Base-by-base conservation (phyloP, 1,284 basidiomycete species). In the Tylopilus orsonianus region DNA sequence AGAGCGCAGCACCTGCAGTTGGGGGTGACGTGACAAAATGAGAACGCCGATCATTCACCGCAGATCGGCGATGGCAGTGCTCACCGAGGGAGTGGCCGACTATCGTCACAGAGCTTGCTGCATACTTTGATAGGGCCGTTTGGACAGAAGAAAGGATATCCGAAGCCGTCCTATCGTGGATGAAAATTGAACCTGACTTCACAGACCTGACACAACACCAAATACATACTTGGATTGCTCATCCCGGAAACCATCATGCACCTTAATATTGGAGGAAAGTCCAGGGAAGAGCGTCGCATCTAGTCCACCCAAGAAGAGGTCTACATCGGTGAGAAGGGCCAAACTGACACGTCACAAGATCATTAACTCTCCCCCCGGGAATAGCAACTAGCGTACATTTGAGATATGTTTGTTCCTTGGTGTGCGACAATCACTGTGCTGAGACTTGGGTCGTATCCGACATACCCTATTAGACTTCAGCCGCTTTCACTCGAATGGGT, bases 261-360 rank as follows among this genome's bases (percentile, higher is more conserved):
- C 80, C 52, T 73, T 40, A 22, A 86, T 71, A 8, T 61, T 58
- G 0, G 71, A 65, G 32, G 71, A 61, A 30, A 85, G 44, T 0
- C 79, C 80, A 7, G 83, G 83, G 70, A 88, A 88, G 10, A 85
- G 67, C 0, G 66, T 64, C 0, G 75, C 42, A 54, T 79, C 70
- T 3, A 78, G 64, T 0, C 37, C 54, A 1, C 52, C 56, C 30
- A 75, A 58, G 40, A 67, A 41, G 50, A 81, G 55, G 39, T 81
- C 66, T 0, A 56, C 62, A 57, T 88, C 83, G 0, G 77, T 83
- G 24, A 87, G 46, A 5, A 78, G 29, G 3, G 80, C 59, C n/a
- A 74, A 29, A 41, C 81, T 85, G 43, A 3, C 35, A 24, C 14
- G 22, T 44, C 4, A 30, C 14, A 34, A 14, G 18, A 16, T 30